Evolutionary conservation across 108 stramenopile species (phyloP).

Genomic region (Craspedostauros australis): DNA sequence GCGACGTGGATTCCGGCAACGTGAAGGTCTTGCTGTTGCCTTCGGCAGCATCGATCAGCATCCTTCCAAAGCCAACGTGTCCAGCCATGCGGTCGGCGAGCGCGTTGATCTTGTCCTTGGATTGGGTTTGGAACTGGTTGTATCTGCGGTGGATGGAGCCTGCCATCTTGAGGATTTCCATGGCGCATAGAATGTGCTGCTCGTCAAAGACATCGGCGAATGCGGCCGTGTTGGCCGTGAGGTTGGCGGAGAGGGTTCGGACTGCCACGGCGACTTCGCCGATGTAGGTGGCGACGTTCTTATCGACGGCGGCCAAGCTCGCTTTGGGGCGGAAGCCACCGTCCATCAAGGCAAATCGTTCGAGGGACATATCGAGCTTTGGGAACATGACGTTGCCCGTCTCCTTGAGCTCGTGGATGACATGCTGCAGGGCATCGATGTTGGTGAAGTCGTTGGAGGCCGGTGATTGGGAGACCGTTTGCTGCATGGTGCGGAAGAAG

Average conservation of each 20-base stretch:
- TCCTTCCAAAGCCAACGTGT: conserved; percentile 15
- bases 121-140: conserved; percentile 43
- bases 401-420: conserved; percentile 53
- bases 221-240: conserved; percentile 39
- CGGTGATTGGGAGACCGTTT: conserved; percentile 36
- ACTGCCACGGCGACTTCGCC: conserved; percentile 66
- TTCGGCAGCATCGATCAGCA: conserved; percentile 10
- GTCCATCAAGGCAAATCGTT: conserved; percentile 69
- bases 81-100: conserved; percentile 42
- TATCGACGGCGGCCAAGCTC: conserved; percentile 51
- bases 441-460: conserved; percentile 3
- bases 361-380: conserved; percentile 54
- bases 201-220: conserved; percentile 60
- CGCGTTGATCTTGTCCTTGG: conserved; percentile 45
- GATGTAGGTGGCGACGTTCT: conserved; percentile 51
- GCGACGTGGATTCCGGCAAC: conserved; percentile 63
- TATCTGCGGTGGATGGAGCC: conserved; percentile 49
- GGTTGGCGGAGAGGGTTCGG: conserved; percentile 34
- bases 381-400: conserved; percentile 70
- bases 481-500: conserved; percentile 58
- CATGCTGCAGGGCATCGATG: conserved; percentile 38
- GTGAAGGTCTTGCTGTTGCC: conserved; percentile 10
- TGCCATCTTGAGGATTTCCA: conserved; percentile 69
- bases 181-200: conserved; percentile 64
- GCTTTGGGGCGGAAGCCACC: conserved; percentile 55